Conservation (phyloP, 768 basidiomycete genomes). For the Leccinellum rugosiceps region DNA sequence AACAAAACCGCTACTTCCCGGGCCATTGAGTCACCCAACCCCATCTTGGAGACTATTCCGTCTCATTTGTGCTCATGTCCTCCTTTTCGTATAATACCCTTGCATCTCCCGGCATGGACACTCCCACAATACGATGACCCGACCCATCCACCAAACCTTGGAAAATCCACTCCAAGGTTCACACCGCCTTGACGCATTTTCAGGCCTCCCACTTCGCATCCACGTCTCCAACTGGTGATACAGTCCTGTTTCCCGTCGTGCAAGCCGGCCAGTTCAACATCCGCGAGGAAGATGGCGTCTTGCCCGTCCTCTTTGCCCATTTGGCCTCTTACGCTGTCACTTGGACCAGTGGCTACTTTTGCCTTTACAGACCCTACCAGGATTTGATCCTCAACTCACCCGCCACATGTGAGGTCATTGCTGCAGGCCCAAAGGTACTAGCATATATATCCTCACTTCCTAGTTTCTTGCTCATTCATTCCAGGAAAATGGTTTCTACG, state of each 20-base stretch:
- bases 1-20: slow-evolving; percentile 95
- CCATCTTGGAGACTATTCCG: slow-evolving; percentile 76
- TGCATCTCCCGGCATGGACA: slow-evolving; percentile 35
- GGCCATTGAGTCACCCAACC: slow-evolving; percentile 60
- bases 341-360: slow-evolving; percentile 95
- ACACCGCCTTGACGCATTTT: slow-evolving; percentile 52
- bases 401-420: slow-evolving; percentile 68
- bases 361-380: slow-evolving; percentile 78
- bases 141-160: slow-evolving; percentile 65
- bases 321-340: slow-evolving; percentile 49
- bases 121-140: slow-evolving; percentile 64
- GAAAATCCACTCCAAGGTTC: slow-evolving; percentile 59
- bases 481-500: slow-evolving; percentile 95
- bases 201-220: slow-evolving; percentile 43
- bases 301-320: slow-evolving; percentile 57
- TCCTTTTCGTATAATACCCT: slow-evolving; percentile 62
- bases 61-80: slow-evolving; percentile 69
- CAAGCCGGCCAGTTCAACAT: slow-evolving; percentile 88
- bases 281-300: slow-evolving; percentile 74
- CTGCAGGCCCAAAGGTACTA: slow-evolving; percentile 80
- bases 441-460: not conserved
- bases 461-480: slow-evolving; percentile 1
- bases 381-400: slow-evolving; percentile 59
- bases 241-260: slow-evolving; percentile 77
- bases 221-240: slow-evolving; percentile 26